A percentile compares a stretch with the other conserved stretches of the same genome.
Conservation (phyloP, 169 alveolate genomes). For the Plasmodium inui region DNA sequence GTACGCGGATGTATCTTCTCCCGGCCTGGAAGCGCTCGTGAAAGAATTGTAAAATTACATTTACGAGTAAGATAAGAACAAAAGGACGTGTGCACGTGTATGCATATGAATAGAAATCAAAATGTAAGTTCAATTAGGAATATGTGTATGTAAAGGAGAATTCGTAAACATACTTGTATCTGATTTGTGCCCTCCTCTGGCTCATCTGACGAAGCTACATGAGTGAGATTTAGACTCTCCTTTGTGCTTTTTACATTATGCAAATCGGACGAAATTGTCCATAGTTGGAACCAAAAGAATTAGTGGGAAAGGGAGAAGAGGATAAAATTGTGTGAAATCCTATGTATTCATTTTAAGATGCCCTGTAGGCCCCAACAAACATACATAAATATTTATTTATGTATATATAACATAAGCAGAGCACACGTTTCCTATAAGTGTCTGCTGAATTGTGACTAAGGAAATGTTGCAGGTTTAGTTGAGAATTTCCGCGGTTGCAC, state of each 20-base stretch:
- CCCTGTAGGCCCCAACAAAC: neutral
- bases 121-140: neutral
- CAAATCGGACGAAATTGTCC: neutral
- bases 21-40: neutral
- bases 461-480: neutral
- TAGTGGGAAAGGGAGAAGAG: neutral
- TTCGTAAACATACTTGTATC: neutral
- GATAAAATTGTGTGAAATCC: neutral
- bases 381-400: neutral
- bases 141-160: neutral
- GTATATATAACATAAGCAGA: neutral
- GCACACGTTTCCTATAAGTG: neutral
- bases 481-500: neutral
- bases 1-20: neutral
- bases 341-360: neutral
- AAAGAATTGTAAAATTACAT: neutral
- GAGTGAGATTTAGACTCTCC: neutral
- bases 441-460: neutral
- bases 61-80: neutral
- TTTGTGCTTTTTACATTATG: neutral
- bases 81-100: neutral
- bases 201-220: neutral
- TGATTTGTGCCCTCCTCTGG: neutral
- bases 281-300: neutral
- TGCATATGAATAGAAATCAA: neutral